Evolutionary conservation across 352 stramenopile species (phyloP).

Genomic region (Pythium myriotylum): DNA sequence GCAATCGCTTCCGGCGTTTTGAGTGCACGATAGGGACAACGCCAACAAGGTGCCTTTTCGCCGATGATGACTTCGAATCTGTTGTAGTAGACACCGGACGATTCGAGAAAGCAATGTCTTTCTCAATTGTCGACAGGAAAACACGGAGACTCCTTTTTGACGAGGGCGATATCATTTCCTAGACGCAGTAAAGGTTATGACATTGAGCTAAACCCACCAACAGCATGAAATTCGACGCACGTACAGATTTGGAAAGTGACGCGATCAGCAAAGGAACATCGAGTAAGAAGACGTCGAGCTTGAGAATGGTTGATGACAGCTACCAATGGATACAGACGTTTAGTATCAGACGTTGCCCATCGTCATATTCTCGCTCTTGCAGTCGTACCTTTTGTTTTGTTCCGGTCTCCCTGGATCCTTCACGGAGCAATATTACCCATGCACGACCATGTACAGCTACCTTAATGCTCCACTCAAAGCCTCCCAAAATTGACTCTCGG

Average conservation of each 20-base stretch:
- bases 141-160: slow-evolving; percentile 10
- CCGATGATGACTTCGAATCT: slow-evolving; percentile 4
- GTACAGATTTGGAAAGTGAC: slow-evolving; percentile 25
- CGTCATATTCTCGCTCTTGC: not conserved
- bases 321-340: slow-evolving; percentile 1
- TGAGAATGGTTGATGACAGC: slow-evolving; percentile 30
- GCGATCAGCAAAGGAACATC: slow-evolving; percentile 21
- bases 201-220: not conserved
- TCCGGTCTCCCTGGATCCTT: slow-evolving; percentile 6
- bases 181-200: not conserved
- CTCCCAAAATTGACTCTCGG: not conserved
- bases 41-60: slow-evolving; percentile 28
- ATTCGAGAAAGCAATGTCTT: slow-evolving; percentile 7
- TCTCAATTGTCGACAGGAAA: slow-evolving; percentile 20
- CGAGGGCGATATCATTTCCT: not conserved
- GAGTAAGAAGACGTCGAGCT: slow-evolving; percentile 38
- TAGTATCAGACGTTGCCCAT: not conserved
- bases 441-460: slow-evolving; percentile 18
- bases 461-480: slow-evolving; percentile 22
- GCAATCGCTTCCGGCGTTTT: slow-evolving; percentile 29
- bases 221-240: slow-evolving; percentile 1
- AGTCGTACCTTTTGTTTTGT: slow-evolving; percentile 22
- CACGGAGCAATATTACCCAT: slow-evolving; percentile 24
- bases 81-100: not conserved
- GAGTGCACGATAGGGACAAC: slow-evolving; percentile 30